Conservation (phyloP, 164 flowering plant genomes). For the Vitis amurensis region DNA sequence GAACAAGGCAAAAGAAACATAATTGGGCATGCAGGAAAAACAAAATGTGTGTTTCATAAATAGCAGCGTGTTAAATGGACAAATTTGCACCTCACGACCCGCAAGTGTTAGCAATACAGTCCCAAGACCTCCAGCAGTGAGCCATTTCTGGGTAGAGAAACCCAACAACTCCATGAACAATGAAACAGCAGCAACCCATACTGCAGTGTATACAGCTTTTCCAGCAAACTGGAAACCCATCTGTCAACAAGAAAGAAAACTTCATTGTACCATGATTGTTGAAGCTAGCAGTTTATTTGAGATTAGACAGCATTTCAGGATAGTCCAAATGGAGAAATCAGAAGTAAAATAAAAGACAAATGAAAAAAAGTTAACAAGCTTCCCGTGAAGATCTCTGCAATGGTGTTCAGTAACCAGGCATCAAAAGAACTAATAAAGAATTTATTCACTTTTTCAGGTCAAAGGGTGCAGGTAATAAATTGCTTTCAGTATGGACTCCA, state of each 20-base stretch:
- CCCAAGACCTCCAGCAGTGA: conserved; percentile 99
- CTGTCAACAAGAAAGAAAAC: conserved; percentile 39
- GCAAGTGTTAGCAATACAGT: conserved; percentile 97
- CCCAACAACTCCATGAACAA: conserved; percentile 97
- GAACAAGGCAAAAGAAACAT: too few species aligned
- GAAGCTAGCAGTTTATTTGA: neutral
- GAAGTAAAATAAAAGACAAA: neutral
- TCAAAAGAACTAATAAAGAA: too few species aligned
- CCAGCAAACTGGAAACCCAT: conserved; percentile 98
- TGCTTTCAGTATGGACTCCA: too few species aligned
- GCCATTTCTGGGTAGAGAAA: conserved; percentile 96
- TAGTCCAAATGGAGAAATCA: neutral
- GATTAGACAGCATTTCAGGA: neutral
- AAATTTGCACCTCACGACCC: conserved; percentile 83
- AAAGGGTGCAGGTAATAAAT: too few species aligned
- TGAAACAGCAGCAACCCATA: conserved; percentile 95
- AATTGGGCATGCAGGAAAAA: too few species aligned
- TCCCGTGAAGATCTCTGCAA: neutral
- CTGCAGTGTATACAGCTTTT: conserved; percentile 93
- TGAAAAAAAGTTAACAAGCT: neutral
- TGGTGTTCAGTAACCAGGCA: neutral
- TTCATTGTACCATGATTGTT: neutral
- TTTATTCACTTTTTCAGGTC: too few species aligned
- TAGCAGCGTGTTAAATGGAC: neutral
- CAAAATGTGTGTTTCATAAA: too few species aligned